Percentiles rank a stretch among this genome's conserved stretches.
Evolutionary conservation across 345 rosid species (phyloP).

Genomic region (Arabidopsis suecica): DNA sequence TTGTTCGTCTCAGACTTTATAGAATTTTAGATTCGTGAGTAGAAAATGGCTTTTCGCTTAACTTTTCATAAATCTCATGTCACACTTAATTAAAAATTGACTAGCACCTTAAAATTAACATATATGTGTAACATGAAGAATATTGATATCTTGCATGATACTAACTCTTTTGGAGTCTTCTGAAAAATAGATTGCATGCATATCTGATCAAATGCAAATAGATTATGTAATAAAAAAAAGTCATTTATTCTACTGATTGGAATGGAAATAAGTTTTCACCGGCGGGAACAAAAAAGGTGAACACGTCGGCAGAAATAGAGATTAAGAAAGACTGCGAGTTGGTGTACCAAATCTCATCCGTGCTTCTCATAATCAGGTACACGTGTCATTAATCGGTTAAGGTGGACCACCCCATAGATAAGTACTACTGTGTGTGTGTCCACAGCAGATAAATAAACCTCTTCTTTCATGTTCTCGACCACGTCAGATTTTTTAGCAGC

Average conservation of each 20-base stretch:
- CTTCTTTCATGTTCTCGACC: constrained; percentile 11
- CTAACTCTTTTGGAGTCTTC: neutral
- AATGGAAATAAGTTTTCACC: neutral
- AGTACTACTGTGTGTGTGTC: constrained; percentile 7
- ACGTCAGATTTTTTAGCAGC: constrained; percentile 27
- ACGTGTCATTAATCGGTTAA: constrained; percentile 27
- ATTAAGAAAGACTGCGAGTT: neutral
- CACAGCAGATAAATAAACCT: constrained; percentile 18
- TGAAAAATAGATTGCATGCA: neutral
- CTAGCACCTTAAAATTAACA: neutral
- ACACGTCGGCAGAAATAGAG: neutral
- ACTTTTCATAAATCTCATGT: neutral
- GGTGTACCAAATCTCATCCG: constrained; percentile 42
- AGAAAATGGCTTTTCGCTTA: no score
- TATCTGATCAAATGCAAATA: neutral
- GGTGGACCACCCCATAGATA: neutral
- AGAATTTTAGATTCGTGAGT: neutral
- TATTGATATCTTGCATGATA: neutral
- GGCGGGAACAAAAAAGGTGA: constrained; percentile 15
- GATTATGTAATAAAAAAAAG: neutral
- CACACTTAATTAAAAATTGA: neutral
- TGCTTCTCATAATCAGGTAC: neutral
- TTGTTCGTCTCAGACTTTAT: no score
- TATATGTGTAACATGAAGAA: no score
- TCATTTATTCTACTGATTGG: neutral